Evolutionary conservation across 2,329 filamentous ascomycete species (phyloP).

Genomic region (Fusarium compactum): DNA sequence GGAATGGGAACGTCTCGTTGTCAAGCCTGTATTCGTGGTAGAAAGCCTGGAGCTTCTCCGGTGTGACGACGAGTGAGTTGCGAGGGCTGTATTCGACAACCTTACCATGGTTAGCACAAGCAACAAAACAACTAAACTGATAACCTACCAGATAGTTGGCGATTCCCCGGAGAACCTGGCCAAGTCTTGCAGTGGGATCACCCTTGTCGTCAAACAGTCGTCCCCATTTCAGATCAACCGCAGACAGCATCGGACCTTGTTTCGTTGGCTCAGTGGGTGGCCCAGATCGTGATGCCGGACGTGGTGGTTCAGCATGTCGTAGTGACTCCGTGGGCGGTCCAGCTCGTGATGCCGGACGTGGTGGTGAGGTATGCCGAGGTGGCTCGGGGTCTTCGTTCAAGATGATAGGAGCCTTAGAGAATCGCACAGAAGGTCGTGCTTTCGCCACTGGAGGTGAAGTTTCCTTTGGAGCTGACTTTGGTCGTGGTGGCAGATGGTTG

Average conservation of each 20-base stretch:
- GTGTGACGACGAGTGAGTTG: conserved; percentile 73
- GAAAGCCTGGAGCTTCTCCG: conserved; percentile 79
- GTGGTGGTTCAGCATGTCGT: conserved; percentile 9
- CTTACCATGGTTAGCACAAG: conserved; percentile 36
- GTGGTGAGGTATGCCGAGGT: conserved; percentile 7
- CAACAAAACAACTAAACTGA: background rate
- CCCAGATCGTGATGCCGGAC: conserved; percentile 10
- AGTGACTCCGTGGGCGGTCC: background rate
- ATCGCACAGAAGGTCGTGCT: conserved; percentile 48
- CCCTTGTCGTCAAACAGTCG: conserved; percentile 77
- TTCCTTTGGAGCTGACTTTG: conserved; percentile 14
- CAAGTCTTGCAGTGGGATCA: conserved; percentile 74
- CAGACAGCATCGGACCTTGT: conserved; percentile 45
- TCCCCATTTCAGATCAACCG: conserved; percentile 81
- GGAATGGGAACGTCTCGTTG: conserved; percentile 76
- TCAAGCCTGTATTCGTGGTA: conserved; percentile 75
- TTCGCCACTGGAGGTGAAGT: conserved; percentile 28
- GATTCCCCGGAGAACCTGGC: conserved; percentile 78
- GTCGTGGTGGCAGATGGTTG: conserved; percentile 16
- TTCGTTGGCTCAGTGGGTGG: conserved; percentile 9
- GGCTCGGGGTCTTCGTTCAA: conserved; percentile 37
- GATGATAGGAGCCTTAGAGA: conserved; percentile 48
- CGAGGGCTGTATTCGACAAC: conserved; percentile 50
- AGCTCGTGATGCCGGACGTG: background rate
- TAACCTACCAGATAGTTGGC: conserved; percentile 76